Evolutionary conservation across 2,329 filamentous ascomycete species (phyloP).

Genomic region (Monosporascus sp.): DNA sequence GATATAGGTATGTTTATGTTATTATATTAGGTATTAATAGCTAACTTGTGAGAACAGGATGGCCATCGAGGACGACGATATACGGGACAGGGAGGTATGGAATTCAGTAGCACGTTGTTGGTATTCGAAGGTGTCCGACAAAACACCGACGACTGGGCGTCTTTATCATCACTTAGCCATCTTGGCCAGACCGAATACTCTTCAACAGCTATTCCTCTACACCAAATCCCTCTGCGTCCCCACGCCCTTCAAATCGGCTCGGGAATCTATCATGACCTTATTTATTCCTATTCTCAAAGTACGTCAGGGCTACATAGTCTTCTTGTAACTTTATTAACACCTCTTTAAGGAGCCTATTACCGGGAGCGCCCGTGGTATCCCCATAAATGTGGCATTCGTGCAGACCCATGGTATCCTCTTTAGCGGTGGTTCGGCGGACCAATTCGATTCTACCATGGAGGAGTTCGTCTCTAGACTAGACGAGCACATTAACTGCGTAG

Average conservation of each 20-base stretch:
- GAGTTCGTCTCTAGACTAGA: slow-evolving; percentile 52
- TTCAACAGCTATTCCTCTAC: slow-evolving; percentile 47
- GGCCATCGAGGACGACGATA: slow-evolving; percentile 57
- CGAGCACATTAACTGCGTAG: slow-evolving; percentile 47
- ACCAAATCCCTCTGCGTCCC: slow-evolving; percentile 51
- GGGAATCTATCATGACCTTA: slow-evolving; percentile 64
- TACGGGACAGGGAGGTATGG: slow-evolving; percentile 54
- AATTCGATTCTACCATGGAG: slow-evolving; percentile 37
- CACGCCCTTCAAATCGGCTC: slow-evolving; percentile 61
- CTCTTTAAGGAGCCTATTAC: slow-evolving; percentile 3
- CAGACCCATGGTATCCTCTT: slow-evolving; percentile 62
- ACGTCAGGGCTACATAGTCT: not conserved
- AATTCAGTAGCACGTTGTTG: slow-evolving; percentile 55
- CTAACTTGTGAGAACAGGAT: not conserved
- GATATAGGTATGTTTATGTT: not conserved
- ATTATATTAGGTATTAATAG: not conserved
- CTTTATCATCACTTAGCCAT: slow-evolving; percentile 62
- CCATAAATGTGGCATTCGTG: slow-evolving; percentile 57
- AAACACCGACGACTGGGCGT: slow-evolving; percentile 50
- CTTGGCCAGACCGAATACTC: slow-evolving; percentile 42
- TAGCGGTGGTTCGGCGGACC: slow-evolving; percentile 40
- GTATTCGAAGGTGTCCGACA: slow-evolving; percentile 59
- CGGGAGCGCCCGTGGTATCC: slow-evolving; percentile 29
- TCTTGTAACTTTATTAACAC: not conserved
- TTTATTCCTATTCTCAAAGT: slow-evolving; percentile 53